Conservation (phyloP, 208 protist species). For the Crithidia acanthocephali region DNA sequence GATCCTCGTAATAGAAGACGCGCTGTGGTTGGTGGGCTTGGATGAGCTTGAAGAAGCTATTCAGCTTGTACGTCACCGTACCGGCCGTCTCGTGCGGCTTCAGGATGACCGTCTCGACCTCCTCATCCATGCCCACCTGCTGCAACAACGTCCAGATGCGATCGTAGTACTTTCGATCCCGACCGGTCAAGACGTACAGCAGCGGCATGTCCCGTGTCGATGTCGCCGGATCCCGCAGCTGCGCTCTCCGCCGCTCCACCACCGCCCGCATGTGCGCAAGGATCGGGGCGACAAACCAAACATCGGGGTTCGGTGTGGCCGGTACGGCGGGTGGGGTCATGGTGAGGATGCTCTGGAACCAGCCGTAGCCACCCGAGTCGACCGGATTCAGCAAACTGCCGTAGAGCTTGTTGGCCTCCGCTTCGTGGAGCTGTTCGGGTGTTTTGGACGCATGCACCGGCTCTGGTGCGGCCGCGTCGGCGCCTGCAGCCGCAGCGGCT, state of each 20-base stretch:
- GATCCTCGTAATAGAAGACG: slow-evolving; percentile 88
- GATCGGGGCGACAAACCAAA: slow-evolving; percentile 38
- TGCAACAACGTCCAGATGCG: slow-evolving; percentile 68
- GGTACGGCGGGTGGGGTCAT: slow-evolving; percentile 77
- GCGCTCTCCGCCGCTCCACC: slow-evolving; percentile 13
- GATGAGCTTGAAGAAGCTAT: slow-evolving; percentile 62
- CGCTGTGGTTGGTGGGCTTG: slow-evolving; percentile 39
- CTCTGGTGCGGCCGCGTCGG: slow-evolving; percentile 7
- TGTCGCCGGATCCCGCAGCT: neutral
- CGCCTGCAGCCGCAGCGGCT: neutral
- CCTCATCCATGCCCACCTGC: slow-evolving; percentile 43
- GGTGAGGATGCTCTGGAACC: slow-evolving; percentile 78
- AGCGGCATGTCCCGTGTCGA: slow-evolving; percentile 19
- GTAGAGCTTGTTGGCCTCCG: slow-evolving; percentile 32
- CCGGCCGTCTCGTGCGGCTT: slow-evolving; percentile 74
- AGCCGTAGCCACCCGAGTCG: slow-evolving; percentile 62
- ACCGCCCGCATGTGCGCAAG: slow-evolving; percentile 37
- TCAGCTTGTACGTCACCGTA: slow-evolving; percentile 78
- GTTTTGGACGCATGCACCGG: neutral
- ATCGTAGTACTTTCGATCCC: slow-evolving; percentile 59
- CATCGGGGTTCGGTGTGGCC: slow-evolving; percentile 27
- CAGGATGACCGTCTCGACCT: slow-evolving; percentile 60
- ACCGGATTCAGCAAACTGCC: slow-evolving; percentile 41
- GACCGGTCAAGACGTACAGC: slow-evolving; percentile 75
- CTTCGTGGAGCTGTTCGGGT: slow-evolving; percentile 2